Conservation (phyloP, 1,284 basidiomycete genomes). For the Lentinula novae-zelandiae region DNA sequence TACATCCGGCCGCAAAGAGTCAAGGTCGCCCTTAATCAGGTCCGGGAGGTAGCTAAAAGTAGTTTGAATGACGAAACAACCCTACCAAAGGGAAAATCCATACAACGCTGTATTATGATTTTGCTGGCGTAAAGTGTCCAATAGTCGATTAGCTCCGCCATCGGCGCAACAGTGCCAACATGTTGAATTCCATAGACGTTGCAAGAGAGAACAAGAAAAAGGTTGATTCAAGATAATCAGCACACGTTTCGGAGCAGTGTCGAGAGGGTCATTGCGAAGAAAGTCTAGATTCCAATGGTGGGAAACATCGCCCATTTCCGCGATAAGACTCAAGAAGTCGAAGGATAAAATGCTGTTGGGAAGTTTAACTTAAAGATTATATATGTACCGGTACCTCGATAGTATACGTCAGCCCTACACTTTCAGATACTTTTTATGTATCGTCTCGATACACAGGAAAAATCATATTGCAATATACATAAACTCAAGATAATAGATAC, state of each 20-base stretch:
- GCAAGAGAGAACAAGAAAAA: constrained; percentile 62
- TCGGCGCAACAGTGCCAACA: constrained; percentile 81
- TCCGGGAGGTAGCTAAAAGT: constrained; percentile 67
- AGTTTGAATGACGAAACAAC: constrained; percentile 21
- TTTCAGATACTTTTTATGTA: neutral
- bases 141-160: constrained; percentile 89
- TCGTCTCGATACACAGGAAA: neutral
- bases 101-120: constrained; percentile 25
- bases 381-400: too few species aligned
- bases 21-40: constrained; percentile 91
- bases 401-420: neutral
- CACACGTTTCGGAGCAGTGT: constrained; percentile 33
- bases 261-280: constrained; percentile 7
- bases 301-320: neutral
- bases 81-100: constrained; percentile 8
- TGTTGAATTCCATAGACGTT: constrained; percentile 66
- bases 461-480: neutral
- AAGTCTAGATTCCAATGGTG: constrained; percentile 14
- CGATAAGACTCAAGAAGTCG: neutral
- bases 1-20: constrained; percentile 81
- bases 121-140: constrained; percentile 48
- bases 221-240: constrained; percentile 90
- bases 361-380: too few species aligned
- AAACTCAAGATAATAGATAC: neutral
- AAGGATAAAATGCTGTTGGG: too few species aligned